These are phyloP conservation scores for Thymus mandschuricus DNA, from an alignment of 257 asterid genomes.

Conservation along the genomic window DNA sequence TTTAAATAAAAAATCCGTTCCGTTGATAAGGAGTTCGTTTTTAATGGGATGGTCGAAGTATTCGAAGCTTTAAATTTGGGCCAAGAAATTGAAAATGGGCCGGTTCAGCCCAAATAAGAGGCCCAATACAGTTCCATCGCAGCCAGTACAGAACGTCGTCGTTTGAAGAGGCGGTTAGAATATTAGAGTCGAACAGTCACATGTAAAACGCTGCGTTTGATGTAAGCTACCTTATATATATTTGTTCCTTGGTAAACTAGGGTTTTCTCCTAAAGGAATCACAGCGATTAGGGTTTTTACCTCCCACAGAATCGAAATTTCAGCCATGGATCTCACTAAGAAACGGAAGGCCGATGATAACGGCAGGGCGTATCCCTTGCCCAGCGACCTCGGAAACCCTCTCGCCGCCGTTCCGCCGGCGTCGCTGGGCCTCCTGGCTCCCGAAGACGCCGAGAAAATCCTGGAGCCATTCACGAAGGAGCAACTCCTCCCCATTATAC, in stretches of 20 bases:
- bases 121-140: slow-evolving; percentile 5
- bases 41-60: too few species aligned
- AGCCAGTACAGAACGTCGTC: slow-evolving; percentile 7
- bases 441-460: slow-evolving; percentile 75
- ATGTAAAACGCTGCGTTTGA: slow-evolving; percentile 31
- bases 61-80: too few species aligned
- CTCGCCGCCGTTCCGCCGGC: slow-evolving; percentile 37
- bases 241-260: slow-evolving; percentile 4
- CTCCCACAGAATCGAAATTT: slow-evolving; percentile 3
- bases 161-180: slow-evolving; percentile 21
- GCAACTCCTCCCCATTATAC: slow-evolving; percentile 71
- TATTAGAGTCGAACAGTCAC: background rate
- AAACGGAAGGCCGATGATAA: slow-evolving; percentile 90
- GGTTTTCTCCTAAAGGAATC: slow-evolving; percentile 36
- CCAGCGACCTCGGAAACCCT: slow-evolving; percentile 37
- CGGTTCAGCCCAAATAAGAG: slow-evolving; percentile 8
- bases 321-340: slow-evolving; percentile 78
- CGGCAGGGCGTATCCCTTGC: slow-evolving; percentile 57
- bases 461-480: slow-evolving; percentile 83
- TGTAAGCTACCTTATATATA: background rate
- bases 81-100: too few species aligned
- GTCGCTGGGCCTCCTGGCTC: slow-evolving; percentile 49
- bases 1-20: too few species aligned
- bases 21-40: too few species aligned
- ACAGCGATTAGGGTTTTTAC: slow-evolving; percentile 28